Evolutionary conservation across 2,329 filamentous ascomycete genomes (phyloP), one percentile per base, ranked within the genome.

Genomic region (Fusarium piperis): DNA sequence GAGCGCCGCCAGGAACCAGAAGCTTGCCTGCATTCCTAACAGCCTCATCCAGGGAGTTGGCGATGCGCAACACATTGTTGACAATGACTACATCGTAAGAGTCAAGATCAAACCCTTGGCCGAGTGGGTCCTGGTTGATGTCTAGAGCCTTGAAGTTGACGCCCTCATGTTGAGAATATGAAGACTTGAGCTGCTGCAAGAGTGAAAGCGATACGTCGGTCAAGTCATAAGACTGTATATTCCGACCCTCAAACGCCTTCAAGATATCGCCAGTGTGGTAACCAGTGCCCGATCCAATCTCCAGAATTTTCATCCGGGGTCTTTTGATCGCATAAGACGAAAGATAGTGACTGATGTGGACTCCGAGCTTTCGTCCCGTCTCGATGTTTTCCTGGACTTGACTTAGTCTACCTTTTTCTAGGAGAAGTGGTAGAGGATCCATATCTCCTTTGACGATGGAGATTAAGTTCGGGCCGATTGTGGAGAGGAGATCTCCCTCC

Each of bases 401-500:
- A 0, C 20, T 2, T 0, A 72, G 12, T 7, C 6, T 39, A 0
- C 44, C 10, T 0, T n/a, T 15, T 9, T 52, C 33, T 1, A 63
- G 12, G 1, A 72, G 5, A 0, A 64, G 9, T 1, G 35, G 7
- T 1, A 70, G 48, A 0, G 69, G 69, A 10, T 72, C 38, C 4
- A 59, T 2, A 0, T 13, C 55, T 2, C 46, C 62, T 3, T 66
- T 35, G 0, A 72, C 15, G 2, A 72, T 72, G 0, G 8, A 35
- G 3, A 52, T 59, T 2, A 72, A 10, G 3, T 70, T 64, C 0
- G 69, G 69, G 1, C 69, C 69, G n/a, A 72, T 59, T 4, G 44
- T 58, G 1, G 58, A 53, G n/a, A 72, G 46, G 3, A 70, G 30
- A 38, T 61, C 69, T 0, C 69, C 69, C 6, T 64, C 69, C 3